phyloP scores from a whole-genome alignment of 495 filamentous ascomycete species.

The Letharia lupina region DNA sequence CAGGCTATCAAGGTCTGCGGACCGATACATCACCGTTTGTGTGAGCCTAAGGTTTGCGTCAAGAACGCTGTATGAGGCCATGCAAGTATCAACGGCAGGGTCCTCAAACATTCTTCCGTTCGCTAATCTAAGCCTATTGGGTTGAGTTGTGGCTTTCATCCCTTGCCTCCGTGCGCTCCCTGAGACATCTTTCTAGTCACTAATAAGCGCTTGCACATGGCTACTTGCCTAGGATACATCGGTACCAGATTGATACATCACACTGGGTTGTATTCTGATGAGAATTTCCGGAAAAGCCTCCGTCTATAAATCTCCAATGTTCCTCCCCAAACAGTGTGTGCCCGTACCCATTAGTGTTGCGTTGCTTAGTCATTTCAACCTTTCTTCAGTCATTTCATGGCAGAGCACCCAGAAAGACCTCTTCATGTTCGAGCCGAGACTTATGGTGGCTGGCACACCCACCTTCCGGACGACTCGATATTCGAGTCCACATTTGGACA shows the following conservation, averaged over 20 bases:
- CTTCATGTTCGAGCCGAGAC: background rate
- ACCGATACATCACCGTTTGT: no score
- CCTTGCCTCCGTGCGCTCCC: background rate
- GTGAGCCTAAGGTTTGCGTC: no score
- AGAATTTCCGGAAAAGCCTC: constrained; percentile 3
- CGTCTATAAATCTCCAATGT: background rate
- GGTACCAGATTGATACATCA: background rate
- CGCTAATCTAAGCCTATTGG: no score
- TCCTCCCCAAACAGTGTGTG: background rate
- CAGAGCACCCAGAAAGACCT: background rate
- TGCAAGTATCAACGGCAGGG: background rate
- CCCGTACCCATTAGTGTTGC: background rate
- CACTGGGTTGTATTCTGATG: background rate
- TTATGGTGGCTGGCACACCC: background rate
- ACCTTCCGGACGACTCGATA: background rate
- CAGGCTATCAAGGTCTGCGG: background rate
- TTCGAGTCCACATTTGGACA: background rate
- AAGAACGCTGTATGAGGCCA: no score
- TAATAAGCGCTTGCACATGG: constrained; percentile 3
- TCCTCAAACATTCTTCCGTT: background rate
- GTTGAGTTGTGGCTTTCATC: background rate
- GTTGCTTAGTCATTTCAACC: background rate
- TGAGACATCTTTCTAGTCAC: background rate
- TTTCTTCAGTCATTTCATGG: background rate
- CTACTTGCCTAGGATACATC: background rate